Evolutionary conservation across 2,329 filamentous ascomycete genomes (phyloP).

Genomic region (Orbilia blumenaviensis): DNA sequence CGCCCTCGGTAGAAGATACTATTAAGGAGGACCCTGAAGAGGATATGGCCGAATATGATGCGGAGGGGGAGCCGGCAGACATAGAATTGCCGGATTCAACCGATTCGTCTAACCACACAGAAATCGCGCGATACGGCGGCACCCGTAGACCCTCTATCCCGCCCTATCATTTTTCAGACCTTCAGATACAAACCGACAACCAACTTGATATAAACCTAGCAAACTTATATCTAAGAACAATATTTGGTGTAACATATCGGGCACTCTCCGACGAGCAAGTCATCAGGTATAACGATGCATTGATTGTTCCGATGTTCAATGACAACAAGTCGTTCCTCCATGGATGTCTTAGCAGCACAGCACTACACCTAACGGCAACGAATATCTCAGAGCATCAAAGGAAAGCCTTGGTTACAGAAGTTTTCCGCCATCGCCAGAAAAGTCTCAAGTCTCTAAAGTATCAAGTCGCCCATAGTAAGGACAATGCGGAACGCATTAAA

Average conservation of each 20-base stretch:
- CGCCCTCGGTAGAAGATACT: slow-evolving; percentile 12
- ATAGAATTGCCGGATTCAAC: slow-evolving; percentile 23
- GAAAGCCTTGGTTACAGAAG: slow-evolving; percentile 49
- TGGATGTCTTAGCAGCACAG: slow-evolving; percentile 49
- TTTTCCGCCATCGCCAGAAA: slow-evolving; percentile 45
- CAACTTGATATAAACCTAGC: slow-evolving; percentile 44
- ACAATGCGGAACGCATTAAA: slow-evolving; percentile 32
- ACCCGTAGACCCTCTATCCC: not conserved
- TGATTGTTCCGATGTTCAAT: slow-evolving; percentile 51
- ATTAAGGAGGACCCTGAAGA: slow-evolving; percentile 30
- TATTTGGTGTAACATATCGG: slow-evolving; percentile 52
- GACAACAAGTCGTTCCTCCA: slow-evolving; percentile 49
- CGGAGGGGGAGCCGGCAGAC: too few species aligned
- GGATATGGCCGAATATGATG: slow-evolving; percentile 1
- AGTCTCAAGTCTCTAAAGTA: slow-evolving; percentile 48
- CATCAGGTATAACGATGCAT: slow-evolving; percentile 43
- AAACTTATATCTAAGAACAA: slow-evolving; percentile 43
- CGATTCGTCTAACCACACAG: slow-evolving; percentile 11
- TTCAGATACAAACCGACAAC: slow-evolving; percentile 45
- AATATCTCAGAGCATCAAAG: slow-evolving; percentile 36
- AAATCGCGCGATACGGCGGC: slow-evolving; percentile 21
- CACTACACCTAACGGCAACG: slow-evolving; percentile 45
- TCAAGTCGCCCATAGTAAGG: slow-evolving; percentile 26
- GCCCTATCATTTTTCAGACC: slow-evolving; percentile 17
- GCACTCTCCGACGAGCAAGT: slow-evolving; percentile 51